Base-by-base conservation (phyloP, 352 stramenopile genomes). In the Saprolegnia diclina region DNA sequence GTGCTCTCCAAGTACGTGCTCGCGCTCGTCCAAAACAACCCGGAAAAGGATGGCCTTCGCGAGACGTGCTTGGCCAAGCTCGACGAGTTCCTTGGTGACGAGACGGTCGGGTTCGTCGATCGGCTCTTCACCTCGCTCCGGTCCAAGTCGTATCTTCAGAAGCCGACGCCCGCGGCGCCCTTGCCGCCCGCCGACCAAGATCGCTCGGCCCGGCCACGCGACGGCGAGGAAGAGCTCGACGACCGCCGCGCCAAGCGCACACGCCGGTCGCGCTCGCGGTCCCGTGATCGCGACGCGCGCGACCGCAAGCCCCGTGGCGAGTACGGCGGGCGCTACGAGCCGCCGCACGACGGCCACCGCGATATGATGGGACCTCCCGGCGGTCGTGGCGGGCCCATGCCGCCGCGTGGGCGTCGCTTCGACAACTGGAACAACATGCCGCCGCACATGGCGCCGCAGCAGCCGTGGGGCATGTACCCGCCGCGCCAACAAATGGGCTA, bases 1-100 rank as follows among this genome's bases (percentile, higher is more conserved):
- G 87, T 95, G 55, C 65, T 95, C 70, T 92, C 83, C 70, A 95
- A 95, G 69, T 95, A 95, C 69, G 85, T 95, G 45, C 69, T 94
- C 21, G 87, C 87, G 54, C 73, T 95, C 42, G 82, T 95, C 68
- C 85, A 93, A 76, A 90, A 88, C 70, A 77, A 95, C 63, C 87
- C 85, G 53, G 79, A 79, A 71, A 90, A 89, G 61, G 71, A 80
- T 4, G 87, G 82, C 0, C 71, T 95, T 48, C 77, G 80, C 37
- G 82, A 90, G 22, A 89, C 76, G 21, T 93, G 85, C 54, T 63
- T 92, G 24, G 67, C 79, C 46, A 93, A 95, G 71, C 75, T 95
- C 0, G 83, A 91, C 21, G 87, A 95, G 64, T 95, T 95, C 56
- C 80, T 95, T 10, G 87, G 85, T 53, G 87, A 95, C 54, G 87